Percentiles rank a stretch among this genome's conserved stretches.
These are phyloP conservation scores for Calocera viscosa DNA, from an alignment of 768 basidiomycete species.

Conservation along the genomic window DNA sequence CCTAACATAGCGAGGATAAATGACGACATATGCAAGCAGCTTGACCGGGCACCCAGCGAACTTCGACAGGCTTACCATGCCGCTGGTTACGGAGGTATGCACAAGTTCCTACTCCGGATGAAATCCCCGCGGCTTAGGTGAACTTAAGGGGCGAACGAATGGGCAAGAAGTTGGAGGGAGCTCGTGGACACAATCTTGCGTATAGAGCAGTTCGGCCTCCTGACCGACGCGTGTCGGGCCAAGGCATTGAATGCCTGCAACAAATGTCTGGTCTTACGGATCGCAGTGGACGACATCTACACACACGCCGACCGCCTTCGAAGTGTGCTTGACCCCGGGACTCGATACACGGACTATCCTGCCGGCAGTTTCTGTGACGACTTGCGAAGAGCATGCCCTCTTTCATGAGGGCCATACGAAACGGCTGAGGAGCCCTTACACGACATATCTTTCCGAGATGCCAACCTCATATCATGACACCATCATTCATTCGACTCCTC, in stretches of 20 bases:
- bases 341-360: neutral
- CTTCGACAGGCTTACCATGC: neutral
- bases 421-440: neutral
- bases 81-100: neutral
- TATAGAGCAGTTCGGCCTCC: constrained; percentile 5
- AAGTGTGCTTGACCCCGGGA: neutral
- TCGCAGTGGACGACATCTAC: neutral
- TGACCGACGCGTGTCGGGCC: neutral
- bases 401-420: neutral
- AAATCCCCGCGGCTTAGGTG: neutral
- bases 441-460: neutral
- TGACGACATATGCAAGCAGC: constrained; percentile 6
- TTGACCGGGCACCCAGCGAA: neutral
- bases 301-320: neutral
- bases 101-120: neutral
- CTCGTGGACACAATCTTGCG: constrained; percentile 4
- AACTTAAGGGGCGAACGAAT: neutral
- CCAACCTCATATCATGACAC: neutral
- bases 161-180: neutral
- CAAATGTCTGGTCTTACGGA: neutral
- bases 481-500: neutral
- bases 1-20: neutral
- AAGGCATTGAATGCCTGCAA: constrained; percentile 4
- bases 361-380: neutral
- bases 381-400: neutral